Evolutionary conservation across 2,329 filamentous ascomycete genomes (phyloP).

Genomic region (Ophiocordyceps camponoti-leonardi): DNA sequence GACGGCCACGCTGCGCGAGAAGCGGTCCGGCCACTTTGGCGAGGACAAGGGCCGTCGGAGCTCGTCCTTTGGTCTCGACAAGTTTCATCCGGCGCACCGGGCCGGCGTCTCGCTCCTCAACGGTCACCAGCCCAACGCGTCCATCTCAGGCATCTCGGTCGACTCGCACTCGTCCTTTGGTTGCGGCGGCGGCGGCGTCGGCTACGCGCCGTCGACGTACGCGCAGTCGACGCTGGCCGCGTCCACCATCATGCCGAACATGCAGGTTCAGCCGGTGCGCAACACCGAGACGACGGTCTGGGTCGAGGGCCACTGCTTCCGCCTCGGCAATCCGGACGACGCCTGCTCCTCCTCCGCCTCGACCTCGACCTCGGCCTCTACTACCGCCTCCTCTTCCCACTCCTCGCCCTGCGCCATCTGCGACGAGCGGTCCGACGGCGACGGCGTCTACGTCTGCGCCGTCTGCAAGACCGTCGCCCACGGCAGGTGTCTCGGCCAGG

Average conservation of each 20-base stretch:
- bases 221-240: constrained; percentile 74
- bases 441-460: constrained; percentile 59
- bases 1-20: constrained; percentile 75
- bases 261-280: constrained; percentile 60
- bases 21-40: constrained; percentile 80
- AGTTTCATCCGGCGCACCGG: constrained; percentile 46
- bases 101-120: constrained; percentile 60
- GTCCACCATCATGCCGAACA: constrained; percentile 73
- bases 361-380: no score
- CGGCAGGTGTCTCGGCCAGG: constrained; percentile 41
- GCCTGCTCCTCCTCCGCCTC: constrained; percentile 40
- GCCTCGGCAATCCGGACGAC: constrained; percentile 40
- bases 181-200: constrained; percentile 41
- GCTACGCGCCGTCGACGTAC: constrained; percentile 70
- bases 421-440: constrained; percentile 53
- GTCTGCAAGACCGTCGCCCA: constrained; percentile 43
- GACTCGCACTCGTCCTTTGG: constrained; percentile 56
- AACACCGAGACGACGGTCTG: constrained; percentile 68
- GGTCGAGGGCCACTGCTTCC: constrained; percentile 73
- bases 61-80: constrained; percentile 78
- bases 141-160: constrained; percentile 40
- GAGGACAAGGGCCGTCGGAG: constrained; percentile 65
- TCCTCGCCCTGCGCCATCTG: constrained; percentile 52
- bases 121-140: constrained; percentile 41
- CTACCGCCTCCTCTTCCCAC: no score